A percentile compares a stretch with the other conserved stretches of the same genome.
phyloP scores from a whole-genome alignment of 345 rosid species.

The Salix viminalis region DNA sequence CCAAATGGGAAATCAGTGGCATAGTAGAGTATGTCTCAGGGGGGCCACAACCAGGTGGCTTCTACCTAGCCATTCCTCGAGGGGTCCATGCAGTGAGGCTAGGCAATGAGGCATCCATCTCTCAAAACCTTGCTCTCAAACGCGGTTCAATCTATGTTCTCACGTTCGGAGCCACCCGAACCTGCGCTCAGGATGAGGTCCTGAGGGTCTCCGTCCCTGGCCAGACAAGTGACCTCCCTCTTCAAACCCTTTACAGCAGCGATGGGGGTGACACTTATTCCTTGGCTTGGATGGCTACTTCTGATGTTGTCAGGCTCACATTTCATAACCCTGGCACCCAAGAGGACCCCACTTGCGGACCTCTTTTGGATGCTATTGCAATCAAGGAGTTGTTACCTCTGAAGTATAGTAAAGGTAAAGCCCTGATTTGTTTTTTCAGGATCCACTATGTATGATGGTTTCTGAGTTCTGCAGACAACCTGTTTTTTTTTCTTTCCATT shows the following conservation, averaged over 20 bases:
- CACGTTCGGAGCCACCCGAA: conserved; percentile 73
- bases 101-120: conserved; percentile 74
- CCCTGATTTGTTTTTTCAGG: background rate
- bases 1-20: conserved; percentile 70
- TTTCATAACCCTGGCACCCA: conserved; percentile 82
- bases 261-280: conserved; percentile 81
- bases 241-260: conserved; percentile 65
- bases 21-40: conserved; percentile 66
- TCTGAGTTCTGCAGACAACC: background rate
- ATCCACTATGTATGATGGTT: background rate
- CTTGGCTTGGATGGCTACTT: conserved; percentile 54
- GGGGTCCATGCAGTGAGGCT: conserved; percentile 75
- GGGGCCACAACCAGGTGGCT: conserved; percentile 85
- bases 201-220: conserved; percentile 46
- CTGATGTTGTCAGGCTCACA: conserved; percentile 48
- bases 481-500: background rate
- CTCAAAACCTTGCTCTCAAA: conserved; percentile 49
- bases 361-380: conserved; percentile 74
- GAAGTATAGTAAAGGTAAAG: conserved; percentile 35
- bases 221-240: conserved; percentile 48
- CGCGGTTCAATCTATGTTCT: conserved; percentile 48
- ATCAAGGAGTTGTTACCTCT: conserved; percentile 63
- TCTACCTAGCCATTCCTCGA: conserved; percentile 60
- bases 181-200: conserved; percentile 81
- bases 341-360: conserved; percentile 80